Evolutionary conservation across 306 rosid genomes (phyloP), one percentile per base, ranked within the genome.

Genomic region (Astragalus glycyphyllos): DNA sequence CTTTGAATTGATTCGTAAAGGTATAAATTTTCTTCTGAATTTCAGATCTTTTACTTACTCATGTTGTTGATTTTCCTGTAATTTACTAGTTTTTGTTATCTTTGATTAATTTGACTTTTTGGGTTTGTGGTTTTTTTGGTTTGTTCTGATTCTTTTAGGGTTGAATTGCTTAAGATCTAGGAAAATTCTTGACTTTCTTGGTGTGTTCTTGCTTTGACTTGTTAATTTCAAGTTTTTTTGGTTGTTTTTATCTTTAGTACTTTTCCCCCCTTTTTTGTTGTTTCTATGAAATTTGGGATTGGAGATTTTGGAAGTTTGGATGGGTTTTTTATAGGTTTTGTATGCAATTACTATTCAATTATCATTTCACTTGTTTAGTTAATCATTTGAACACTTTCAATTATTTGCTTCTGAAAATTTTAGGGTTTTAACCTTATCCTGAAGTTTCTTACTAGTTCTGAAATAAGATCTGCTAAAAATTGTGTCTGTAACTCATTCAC

Each of bases 1-100:
- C 60, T 85, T 86, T 71, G 90, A 89, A 84, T 89, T 89, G 90
- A 75, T 94, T 77, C 92, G 97, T n/a, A 84, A 88, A 88, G 97
- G 97, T 93, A 74, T 65, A 53, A 1, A 13, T 17, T 16, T 74
- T 3, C 23, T 71, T 17, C 38, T 65, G 4, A 31, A 51, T 71
- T 34, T 46, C 66, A 77, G 90, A 92, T 79, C 90, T 86, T 80
- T 75, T 57, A 54, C 76, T 55, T 69, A 13, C 37, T 53, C 57
- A 56, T 68, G 15, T 68, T 53, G 0, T 41, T 46, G 44, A 76
- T 41, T 74, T 48, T 17, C 44, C 11, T 13, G 5, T 34, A 44
- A 38, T 76, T 76, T 74, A 13, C 20, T 2, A 12, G 58, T 15
- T 73, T 47, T 38, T 45, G 7, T 46, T 38, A 6, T 16, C 7